Conservation (phyloP, 306 rosid species). For the Pachyrhizus erosus region DNA sequence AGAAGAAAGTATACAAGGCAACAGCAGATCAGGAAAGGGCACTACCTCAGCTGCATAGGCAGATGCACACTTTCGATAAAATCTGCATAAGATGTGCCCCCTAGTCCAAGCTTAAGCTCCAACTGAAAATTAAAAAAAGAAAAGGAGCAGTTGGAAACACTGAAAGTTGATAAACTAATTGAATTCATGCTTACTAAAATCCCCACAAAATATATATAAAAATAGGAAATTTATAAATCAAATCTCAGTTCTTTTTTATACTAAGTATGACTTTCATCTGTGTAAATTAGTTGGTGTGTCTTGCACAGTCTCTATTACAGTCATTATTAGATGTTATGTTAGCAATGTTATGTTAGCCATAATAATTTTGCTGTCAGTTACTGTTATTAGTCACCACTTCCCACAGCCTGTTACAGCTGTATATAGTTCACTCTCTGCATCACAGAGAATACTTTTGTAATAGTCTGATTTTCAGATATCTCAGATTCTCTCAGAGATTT, state of each 20-base stretch:
- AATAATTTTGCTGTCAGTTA: neutral
- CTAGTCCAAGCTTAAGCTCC: constrained; percentile 95
- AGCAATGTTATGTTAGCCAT: neutral
- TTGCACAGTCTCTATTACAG: neutral
- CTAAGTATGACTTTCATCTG: neutral
- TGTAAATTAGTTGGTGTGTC: neutral
- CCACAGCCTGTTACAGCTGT: neutral
- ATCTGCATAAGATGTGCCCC: constrained; percentile 95
- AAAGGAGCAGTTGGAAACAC: neutral
- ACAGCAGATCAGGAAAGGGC: constrained; percentile 25
- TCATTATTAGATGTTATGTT: neutral
- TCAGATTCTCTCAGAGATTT: neutral
- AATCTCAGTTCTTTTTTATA: neutral
- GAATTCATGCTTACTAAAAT: constrained; percentile 11
- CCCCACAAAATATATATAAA: neutral
- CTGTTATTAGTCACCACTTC: neutral
- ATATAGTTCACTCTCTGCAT: neutral
- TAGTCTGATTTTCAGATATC: neutral
- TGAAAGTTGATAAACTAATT: constrained; percentile 33
- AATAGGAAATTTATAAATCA: neutral
- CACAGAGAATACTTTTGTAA: neutral
- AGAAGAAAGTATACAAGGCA: constrained; percentile 15
- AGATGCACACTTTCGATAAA: constrained; percentile 79
- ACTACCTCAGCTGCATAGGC: constrained; percentile 96
- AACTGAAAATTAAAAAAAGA: constrained; percentile 55